Evolutionary conservation across 1,139 yeast genomes (phyloP), one percentile per base, ranked within the genome.

Genomic region (Debaryomyces fabryi): DNA sequence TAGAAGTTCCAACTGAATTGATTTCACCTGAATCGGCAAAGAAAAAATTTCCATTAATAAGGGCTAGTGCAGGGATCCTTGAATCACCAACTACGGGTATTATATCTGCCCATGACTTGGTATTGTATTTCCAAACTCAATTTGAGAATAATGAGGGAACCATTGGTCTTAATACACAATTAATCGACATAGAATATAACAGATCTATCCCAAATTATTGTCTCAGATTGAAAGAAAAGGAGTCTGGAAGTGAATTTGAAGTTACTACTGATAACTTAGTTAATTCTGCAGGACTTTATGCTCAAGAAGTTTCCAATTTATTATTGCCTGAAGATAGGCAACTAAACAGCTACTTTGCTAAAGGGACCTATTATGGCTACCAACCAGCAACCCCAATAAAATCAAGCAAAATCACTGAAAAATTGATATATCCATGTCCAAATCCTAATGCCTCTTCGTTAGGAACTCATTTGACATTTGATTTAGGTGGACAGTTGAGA

Each of bases 1-100:
- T 84, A 24, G 80, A 73, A 2, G 82, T 91, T 0, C 86, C 88
- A 0, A 81, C 87, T 0, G 76, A 79, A 24, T 78, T 86, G 62
- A 63, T 88, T 0, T 60, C 84, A 0, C 55, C 76, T 1, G 53
- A 58, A 2, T 60, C 67, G 44, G 87, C 85, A 0, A 66, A 65
- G 38, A 51, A 54, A 33, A 58, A 74, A 13, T 90, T 86, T 57
- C 96, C 97, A 0, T 74, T 80, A n/a, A 78, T 91, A 20, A 64
- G 64, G 9, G 96, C 91, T 0, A 66, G 72, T 6, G 65, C 72
- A 33, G 93, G 88, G 0, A 79, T 83, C 2, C 69, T 91, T 38
- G 79, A 78, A 50, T 86, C 96, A n/a, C 93, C 96, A 1, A 76
- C 92, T 0, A 86, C 96, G 0, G 97, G 97, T 0, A 91, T 91